Percentiles rank a stretch among this genome's conserved stretches.
Evolutionary conservation across 305 asterid genomes (phyloP).

Genomic region (Plantago lanceolata): DNA sequence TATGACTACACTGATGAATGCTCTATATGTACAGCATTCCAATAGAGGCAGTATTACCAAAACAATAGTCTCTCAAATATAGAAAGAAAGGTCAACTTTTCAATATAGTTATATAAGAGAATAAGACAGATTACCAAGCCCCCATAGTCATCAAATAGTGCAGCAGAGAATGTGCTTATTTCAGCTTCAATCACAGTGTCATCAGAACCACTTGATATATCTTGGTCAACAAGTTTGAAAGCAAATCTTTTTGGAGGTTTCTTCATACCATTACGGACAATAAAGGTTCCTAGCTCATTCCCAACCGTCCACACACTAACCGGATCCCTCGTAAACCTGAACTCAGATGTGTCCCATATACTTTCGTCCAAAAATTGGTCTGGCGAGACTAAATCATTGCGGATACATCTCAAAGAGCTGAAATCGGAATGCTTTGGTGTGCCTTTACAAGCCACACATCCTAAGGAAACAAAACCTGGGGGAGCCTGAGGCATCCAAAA

Average conservation of each 20-base stretch:
- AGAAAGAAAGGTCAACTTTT: constrained; percentile 11
- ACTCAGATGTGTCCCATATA: constrained; percentile 88
- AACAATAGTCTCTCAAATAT: not conserved
- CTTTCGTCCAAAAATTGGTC: constrained; percentile 76
- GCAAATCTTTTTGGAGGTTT: constrained; percentile 92
- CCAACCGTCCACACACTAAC: constrained; percentile 79
- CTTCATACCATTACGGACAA: constrained; percentile 70
- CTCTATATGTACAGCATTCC: too few relatives aligned
- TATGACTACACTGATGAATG: too few relatives aligned
- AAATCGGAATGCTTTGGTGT: constrained; percentile 74
- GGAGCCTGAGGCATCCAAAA: constrained; percentile 98
- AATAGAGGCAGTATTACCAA: not conserved
- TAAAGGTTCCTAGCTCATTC: constrained; percentile 74
- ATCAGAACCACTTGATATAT: constrained; percentile 57
- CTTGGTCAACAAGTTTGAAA: constrained; percentile 67
- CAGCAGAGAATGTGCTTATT: constrained; percentile 81
- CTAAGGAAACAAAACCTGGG: constrained; percentile 84
- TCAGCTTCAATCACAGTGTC: constrained; percentile 69
- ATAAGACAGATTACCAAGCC: constrained; percentile 63
- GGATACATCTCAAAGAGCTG: constrained; percentile 78
- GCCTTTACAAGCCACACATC: constrained; percentile 84
- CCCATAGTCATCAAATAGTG: constrained; percentile 92
- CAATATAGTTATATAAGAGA: constrained; percentile 18
- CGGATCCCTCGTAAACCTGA: constrained; percentile 52
- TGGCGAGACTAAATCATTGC: constrained; percentile 71